Percentiles rank a stretch among this genome's conserved stretches.
phyloP scores from a whole-genome alignment of 768 basidiomycete species.

The Hericium alpestre region DNA sequence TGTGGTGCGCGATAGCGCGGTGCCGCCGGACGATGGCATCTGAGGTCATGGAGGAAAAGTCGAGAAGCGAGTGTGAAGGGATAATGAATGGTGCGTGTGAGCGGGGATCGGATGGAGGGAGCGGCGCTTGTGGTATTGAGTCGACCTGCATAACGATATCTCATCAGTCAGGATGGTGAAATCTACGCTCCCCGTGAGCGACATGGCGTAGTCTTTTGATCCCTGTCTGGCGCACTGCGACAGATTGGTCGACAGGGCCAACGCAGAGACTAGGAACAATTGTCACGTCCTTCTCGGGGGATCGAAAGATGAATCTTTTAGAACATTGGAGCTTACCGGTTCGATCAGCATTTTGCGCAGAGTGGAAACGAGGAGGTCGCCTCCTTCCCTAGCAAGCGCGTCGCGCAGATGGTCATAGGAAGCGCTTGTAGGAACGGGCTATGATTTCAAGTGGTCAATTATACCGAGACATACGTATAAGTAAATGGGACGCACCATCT shows the following conservation, averaged over 20 bases:
- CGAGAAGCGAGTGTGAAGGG: slow-evolving; percentile 39
- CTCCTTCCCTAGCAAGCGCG: background rate
- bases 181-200: no score
- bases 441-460: background rate
- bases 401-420: background rate
- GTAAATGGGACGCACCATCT: slow-evolving; percentile 34
- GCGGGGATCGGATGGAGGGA: slow-evolving; percentile 28
- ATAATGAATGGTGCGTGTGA: slow-evolving; percentile 1
- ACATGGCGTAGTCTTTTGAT: no score
- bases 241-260: no score
- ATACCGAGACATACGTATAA: no score
- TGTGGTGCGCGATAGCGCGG: slow-evolving; percentile 61
- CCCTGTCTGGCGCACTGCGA: no score
- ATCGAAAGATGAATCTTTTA: no score
- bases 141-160: slow-evolving; percentile 27
- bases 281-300: no score
- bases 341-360: background rate
- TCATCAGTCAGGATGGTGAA: background rate
- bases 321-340: background rate
- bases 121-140: background rate
- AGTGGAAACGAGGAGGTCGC: background rate
- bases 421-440: background rate
- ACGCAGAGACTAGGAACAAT: no score
- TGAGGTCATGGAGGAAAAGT: slow-evolving; percentile 51
- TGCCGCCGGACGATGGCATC: slow-evolving; percentile 41